phyloP scores from a whole-genome alignment of 371 early-diverging fungal species.

The Mucor sp. region DNA sequence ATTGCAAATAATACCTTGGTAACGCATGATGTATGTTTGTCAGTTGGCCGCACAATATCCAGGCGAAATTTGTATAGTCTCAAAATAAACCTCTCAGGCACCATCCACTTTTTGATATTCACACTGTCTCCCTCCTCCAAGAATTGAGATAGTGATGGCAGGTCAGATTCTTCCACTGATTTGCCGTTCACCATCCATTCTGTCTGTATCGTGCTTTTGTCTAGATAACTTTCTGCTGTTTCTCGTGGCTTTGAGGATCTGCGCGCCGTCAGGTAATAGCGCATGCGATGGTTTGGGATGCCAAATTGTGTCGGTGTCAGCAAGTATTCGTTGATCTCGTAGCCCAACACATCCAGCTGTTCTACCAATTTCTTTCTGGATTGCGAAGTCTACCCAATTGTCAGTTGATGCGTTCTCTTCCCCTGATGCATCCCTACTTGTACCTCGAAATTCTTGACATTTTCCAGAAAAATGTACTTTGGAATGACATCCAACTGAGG shows the following conservation, averaged over 20 bases:
- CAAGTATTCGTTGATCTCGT: constrained; percentile 65
- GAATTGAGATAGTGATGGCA: constrained; percentile 36
- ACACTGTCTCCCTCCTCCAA: constrained; percentile 46
- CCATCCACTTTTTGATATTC: constrained; percentile 39
- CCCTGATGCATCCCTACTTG: not conserved
- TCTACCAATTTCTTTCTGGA: constrained; percentile 61
- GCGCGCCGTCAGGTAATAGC: constrained; percentile 70
- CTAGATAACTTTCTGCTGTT: constrained; percentile 13
- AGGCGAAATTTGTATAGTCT: constrained; percentile 65
- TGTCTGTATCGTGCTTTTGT: constrained; percentile 38
- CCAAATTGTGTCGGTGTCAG: constrained; percentile 69
- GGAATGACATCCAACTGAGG: constrained; percentile 53
- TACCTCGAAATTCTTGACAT: constrained; percentile 80
- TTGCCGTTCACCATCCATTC: constrained; percentile 55
- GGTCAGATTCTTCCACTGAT: constrained; percentile 12
- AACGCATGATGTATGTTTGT: constrained; percentile 64
- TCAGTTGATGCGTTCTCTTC: no score
- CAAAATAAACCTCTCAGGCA: constrained; percentile 66
- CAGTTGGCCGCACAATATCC: constrained; percentile 62
- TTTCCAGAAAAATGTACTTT: constrained; percentile 67
- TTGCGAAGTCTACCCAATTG: constrained; percentile 46
- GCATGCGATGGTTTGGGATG: constrained; percentile 68
- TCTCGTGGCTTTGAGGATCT: constrained; percentile 35
- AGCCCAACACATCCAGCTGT: constrained; percentile 61
- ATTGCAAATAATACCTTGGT: constrained; percentile 60